Percentiles rank a stretch among this genome's conserved stretches.
Conservation (phyloP, 192 early-diverging fungal species). For the Backusella macrospora region DNA sequence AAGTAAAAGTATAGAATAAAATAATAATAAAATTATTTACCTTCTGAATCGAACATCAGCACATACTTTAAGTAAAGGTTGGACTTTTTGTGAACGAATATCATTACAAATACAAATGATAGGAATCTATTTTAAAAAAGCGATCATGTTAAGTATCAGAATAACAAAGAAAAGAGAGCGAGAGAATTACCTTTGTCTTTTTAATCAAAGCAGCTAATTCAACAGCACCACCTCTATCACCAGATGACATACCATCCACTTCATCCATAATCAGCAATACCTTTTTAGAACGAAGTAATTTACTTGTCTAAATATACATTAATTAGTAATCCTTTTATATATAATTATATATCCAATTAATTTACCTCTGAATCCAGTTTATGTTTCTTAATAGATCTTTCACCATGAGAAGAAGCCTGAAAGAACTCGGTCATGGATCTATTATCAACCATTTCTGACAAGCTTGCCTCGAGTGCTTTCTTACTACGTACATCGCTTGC, state of each 20-base stretch:
- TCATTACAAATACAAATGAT: slow-evolving; percentile 99
- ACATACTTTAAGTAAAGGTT: slow-evolving; percentile 82
- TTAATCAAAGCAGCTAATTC: slow-evolving; percentile 92
- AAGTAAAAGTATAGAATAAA: too few species aligned
- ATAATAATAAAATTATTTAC: slow-evolving; percentile 31
- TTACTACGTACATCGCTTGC: slow-evolving; percentile 96
- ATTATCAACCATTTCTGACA: slow-evolving; percentile 59
- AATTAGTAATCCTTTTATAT: too few species aligned
- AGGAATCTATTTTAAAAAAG: slow-evolving; percentile 62
- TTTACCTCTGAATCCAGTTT: too few species aligned
- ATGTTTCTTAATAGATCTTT: not conserved
- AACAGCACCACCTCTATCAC: slow-evolving; percentile 89
- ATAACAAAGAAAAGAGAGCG: too few species aligned
- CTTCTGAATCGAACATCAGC: slow-evolving; percentile 78
- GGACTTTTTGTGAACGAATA: slow-evolving; percentile 80
- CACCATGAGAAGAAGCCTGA: not conserved
- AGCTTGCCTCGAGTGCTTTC: slow-evolving; percentile 72
- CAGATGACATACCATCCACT: slow-evolving; percentile 98
- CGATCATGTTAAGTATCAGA: not conserved
- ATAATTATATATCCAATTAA: too few species aligned
- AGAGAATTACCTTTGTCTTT: slow-evolving; percentile 79
- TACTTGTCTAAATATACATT: not conserved
- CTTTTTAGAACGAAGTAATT: slow-evolving; percentile 36
- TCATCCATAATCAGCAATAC: slow-evolving; percentile 97
- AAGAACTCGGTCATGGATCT: slow-evolving; percentile 64